Evolutionary conservation across 768 basidiomycete species (phyloP).

Genomic region (Omphalotus guepiniiformis): DNA sequence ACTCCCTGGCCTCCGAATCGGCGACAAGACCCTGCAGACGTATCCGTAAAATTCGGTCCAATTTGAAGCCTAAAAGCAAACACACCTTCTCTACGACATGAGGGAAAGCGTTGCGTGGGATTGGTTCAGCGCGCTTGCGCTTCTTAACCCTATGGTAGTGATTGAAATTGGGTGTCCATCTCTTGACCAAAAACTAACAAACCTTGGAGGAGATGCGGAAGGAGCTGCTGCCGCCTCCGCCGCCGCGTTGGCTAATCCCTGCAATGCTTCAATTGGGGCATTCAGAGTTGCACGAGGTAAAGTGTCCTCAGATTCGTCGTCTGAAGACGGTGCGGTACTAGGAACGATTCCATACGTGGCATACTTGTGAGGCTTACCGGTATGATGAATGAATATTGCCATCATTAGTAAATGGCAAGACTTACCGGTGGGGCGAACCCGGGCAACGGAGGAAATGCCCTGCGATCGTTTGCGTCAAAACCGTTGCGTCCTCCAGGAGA

Average conservation of each 20-base stretch:
- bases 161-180: slow-evolving; percentile 7
- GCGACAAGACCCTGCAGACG: slow-evolving; percentile 69
- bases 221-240: slow-evolving; percentile 87
- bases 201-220: slow-evolving; percentile 62
- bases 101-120: slow-evolving; percentile 81
- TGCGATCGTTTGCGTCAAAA: slow-evolving; percentile 22
- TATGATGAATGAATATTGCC: slow-evolving; percentile 12
- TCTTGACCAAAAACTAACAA: slow-evolving; percentile 10
- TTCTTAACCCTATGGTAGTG: slow-evolving; percentile 64
- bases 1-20: slow-evolving; percentile 82
- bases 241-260: slow-evolving; percentile 92
- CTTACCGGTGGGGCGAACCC: slow-evolving; percentile 88
- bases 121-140: slow-evolving; percentile 79
- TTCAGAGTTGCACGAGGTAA: slow-evolving; percentile 79
- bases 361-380: slow-evolving; percentile 75
- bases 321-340: slow-evolving; percentile 78
- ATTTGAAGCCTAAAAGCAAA: not conserved
- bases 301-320: slow-evolving; percentile 90
- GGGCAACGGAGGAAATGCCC: slow-evolving; percentile 77
- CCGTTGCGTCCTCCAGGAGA: not conserved
- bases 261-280: slow-evolving; percentile 91
- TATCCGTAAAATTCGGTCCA: slow-evolving; percentile 1
- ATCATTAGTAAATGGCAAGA: slow-evolving; percentile 14
- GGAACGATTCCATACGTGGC: slow-evolving; percentile 88
- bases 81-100: slow-evolving; percentile 83